phyloP scores from a whole-genome alignment of 164 flowering plant genomes.

The Annona squamosa region DNA sequence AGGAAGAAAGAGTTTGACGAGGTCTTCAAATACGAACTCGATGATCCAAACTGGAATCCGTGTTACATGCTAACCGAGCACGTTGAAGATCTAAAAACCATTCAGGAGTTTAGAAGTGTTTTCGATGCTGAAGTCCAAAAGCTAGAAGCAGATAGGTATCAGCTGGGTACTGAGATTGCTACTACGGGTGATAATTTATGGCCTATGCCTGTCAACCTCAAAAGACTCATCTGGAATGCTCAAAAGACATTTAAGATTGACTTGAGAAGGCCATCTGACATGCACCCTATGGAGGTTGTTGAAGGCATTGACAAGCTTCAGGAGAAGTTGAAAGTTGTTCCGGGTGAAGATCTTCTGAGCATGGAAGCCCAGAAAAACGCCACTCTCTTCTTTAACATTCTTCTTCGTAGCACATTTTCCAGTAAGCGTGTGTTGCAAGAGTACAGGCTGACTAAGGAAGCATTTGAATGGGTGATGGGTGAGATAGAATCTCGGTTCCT shows the following conservation, averaged over 20 bases:
- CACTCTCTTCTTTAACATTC: conserved; percentile 74
- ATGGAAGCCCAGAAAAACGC: conserved; percentile 95
- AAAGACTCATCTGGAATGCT: conserved; percentile 88
- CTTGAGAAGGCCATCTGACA: conserved; percentile 71
- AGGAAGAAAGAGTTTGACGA: conserved; percentile 12
- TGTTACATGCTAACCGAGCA: conserved; percentile 74
- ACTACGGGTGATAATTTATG: conserved; percentile 84
- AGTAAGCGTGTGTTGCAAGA: conserved; percentile 90
- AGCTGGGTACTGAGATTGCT: conserved; percentile 83
- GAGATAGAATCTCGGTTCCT: conserved; percentile 91
- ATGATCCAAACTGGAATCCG: conserved; percentile 76
- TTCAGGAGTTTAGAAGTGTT: conserved; percentile 48
- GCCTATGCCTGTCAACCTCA: conserved; percentile 93
- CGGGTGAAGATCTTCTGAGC: conserved; percentile 82
- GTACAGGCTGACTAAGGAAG: conserved; percentile 81
- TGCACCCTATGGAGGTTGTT: conserved; percentile 96
- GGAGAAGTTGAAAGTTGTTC: conserved; percentile 88
- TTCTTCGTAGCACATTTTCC: conserved; percentile 87
- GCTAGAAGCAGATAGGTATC: conserved; percentile 75
- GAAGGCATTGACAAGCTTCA: conserved; percentile 94
- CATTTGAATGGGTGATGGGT: conserved; percentile 98
- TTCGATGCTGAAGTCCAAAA: conserved; percentile 92
- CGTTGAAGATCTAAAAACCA: conserved; percentile 55
- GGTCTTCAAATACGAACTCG: conserved; percentile 32
- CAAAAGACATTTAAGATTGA: conserved; percentile 92